phyloP scores from a whole-genome alignment of 106 monocot species.

The Platanthera guangdongensis region DNA sequence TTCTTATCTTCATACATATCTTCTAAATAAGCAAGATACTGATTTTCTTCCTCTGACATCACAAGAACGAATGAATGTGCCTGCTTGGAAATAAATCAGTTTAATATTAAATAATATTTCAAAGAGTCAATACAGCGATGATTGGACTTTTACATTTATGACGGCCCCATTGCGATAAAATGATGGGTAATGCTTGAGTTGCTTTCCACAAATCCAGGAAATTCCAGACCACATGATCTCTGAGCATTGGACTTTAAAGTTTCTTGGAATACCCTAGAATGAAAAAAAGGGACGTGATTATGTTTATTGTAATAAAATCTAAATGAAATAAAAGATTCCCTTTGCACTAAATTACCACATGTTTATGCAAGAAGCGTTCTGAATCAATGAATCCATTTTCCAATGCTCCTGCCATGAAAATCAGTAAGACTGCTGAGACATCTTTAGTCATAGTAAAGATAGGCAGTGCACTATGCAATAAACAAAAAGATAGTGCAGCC shows the following conservation, averaged over 20 bases:
- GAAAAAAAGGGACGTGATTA: neutral
- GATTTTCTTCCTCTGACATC: conserved; percentile 71
- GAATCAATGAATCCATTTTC: conserved; percentile 30
- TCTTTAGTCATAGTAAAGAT: neutral
- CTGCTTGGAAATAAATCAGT: conserved; percentile 30
- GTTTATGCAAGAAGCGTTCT: conserved; percentile 20
- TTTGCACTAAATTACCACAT: conserved; percentile 29
- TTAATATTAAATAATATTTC: neutral
- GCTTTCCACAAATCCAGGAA: conserved; percentile 75
- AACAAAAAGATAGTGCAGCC: neutral
- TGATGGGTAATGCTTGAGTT: conserved; percentile 68
- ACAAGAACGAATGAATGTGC: conserved; percentile 80
- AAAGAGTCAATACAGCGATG: conserved; percentile 2
- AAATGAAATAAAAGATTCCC: neutral
- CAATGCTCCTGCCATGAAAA: conserved; percentile 20
- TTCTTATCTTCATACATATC: conserved; percentile 99
- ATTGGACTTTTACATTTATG: conserved; percentile 38
- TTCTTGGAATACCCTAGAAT: conserved; percentile 35
- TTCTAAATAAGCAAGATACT: conserved; percentile 89
- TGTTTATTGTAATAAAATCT: neutral
- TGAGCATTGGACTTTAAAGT: conserved; percentile 23
- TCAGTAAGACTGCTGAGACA: neutral
- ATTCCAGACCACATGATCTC: conserved; percentile 74
- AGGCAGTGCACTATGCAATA: neutral
- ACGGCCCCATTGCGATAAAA: conserved; percentile 71